Evolutionary conservation across 352 stramenopile genomes (phyloP).

Genomic region (Pythium dissimile): DNA sequence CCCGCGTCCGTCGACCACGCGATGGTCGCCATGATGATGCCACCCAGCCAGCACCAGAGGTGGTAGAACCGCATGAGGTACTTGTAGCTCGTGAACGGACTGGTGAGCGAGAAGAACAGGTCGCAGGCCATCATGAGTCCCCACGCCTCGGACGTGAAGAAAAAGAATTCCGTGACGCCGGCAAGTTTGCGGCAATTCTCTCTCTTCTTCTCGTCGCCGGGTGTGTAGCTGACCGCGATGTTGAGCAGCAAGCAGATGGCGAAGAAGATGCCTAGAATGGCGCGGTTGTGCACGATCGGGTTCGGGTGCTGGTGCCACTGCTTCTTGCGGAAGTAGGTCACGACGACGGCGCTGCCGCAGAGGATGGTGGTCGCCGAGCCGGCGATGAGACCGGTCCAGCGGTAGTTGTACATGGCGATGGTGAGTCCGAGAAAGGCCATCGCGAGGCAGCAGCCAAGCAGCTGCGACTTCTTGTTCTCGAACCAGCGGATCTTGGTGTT

Average conservation of each 20-base stretch:
- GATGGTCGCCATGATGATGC: constrained; percentile 78
- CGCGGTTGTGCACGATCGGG: constrained; percentile 85
- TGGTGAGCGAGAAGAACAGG: constrained; percentile 85
- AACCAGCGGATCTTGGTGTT: constrained; percentile 84
- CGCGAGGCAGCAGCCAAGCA: constrained; percentile 80
- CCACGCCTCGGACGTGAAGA: constrained; percentile 86
- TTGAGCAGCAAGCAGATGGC: constrained; percentile 82
- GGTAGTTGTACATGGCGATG: constrained; percentile 87
- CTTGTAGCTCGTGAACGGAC: constrained; percentile 89
- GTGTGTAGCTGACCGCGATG: constrained; percentile 75
- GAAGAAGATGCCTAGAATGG: constrained; percentile 83
- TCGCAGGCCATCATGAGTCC: constrained; percentile 87
- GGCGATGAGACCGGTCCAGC: constrained; percentile 84
- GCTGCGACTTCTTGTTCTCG: constrained; percentile 86
- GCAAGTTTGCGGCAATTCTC: constrained; percentile 63
- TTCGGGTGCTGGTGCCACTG: constrained; percentile 89
- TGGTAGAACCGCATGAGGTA: constrained; percentile 88
- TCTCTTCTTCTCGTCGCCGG: constrained; percentile 39
- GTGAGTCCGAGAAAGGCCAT: constrained; percentile 84
- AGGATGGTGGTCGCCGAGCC: constrained; percentile 87
- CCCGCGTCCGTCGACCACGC: constrained; percentile 61
- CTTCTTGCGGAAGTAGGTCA: constrained; percentile 87
- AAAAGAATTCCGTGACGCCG: constrained; percentile 88
- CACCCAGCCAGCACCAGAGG: constrained; percentile 78
- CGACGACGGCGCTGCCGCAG: constrained; percentile 77